Evolutionary conservation across 139 green algal genomes (phyloP).

Genomic region (Closterium sp.): DNA sequence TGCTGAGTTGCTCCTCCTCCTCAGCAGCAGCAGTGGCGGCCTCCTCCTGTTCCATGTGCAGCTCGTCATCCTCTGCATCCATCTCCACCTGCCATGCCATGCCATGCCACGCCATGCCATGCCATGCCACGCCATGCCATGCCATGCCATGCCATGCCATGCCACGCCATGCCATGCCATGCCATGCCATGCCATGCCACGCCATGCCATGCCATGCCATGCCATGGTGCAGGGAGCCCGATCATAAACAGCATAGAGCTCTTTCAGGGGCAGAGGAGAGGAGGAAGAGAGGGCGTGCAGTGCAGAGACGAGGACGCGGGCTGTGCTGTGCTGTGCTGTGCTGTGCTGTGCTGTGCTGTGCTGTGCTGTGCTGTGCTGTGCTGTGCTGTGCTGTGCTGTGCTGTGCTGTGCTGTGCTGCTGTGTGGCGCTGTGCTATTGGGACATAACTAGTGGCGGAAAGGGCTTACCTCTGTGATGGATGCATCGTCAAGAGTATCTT

Average conservation of each 20-base stretch:
- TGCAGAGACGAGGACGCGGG: background rate
- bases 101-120: too few relatives aligned
- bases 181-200: too few relatives aligned
- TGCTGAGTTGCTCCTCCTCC: background rate
- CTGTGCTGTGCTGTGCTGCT: background rate
- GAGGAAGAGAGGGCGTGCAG: background rate
- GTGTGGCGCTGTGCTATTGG: background rate
- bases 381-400: too few relatives aligned
- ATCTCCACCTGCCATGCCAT: background rate
- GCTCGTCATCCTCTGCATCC: background rate
- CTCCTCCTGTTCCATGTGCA: background rate
- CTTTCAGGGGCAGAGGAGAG: background rate
- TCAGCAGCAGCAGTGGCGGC: background rate
- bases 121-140: too few relatives aligned
- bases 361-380: too few relatives aligned
- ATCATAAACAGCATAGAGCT: background rate
- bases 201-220: background rate
- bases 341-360: too few relatives aligned
- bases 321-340: too few relatives aligned
- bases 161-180: background rate
- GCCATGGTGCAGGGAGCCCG: background rate
- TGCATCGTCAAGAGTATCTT: constrained; percentile 18
- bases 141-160: background rate
- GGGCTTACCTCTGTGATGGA: constrained; percentile 20
- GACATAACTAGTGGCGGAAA: background rate